phyloP scores from a whole-genome alignment of 441 rosid species.

The Breynia disticha region DNA sequence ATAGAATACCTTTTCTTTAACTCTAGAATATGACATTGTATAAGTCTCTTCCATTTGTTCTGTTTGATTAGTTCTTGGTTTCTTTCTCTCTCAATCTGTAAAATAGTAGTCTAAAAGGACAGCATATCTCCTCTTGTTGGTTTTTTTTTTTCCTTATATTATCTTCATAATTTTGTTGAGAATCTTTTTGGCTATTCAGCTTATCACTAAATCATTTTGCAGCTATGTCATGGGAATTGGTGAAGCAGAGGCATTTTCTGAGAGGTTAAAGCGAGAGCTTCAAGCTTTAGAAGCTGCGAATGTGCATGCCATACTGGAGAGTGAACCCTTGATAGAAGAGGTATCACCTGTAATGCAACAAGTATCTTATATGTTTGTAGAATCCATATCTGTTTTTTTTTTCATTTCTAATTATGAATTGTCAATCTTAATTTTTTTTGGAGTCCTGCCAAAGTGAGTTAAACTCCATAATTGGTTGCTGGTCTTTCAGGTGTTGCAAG shows the following conservation, averaged over 20 bases:
- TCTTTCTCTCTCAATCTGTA: too few relatives aligned
- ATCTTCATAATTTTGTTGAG: slow-evolving; percentile 7
- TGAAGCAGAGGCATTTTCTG: slow-evolving; percentile 99
- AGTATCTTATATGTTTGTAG: too few relatives aligned
- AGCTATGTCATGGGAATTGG: slow-evolving; percentile 99
- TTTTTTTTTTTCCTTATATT: slow-evolving; percentile 3
- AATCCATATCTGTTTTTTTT: neutral
- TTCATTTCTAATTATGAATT: neutral
- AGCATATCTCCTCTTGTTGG: slow-evolving; percentile 4
- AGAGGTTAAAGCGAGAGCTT: slow-evolving; percentile 96
- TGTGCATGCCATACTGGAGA: slow-evolving; percentile 98
- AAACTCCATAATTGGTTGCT: slow-evolving; percentile 10
- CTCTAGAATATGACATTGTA: too few relatives aligned
- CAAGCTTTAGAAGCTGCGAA: slow-evolving; percentile 99
- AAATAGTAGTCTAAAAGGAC: neutral
- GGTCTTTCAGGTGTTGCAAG: slow-evolving; percentile 69
- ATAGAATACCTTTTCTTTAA: too few relatives aligned
- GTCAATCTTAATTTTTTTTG: neutral
- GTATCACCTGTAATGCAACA: slow-evolving; percentile 23
- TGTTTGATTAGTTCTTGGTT: too few relatives aligned
- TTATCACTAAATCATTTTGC: slow-evolving; percentile 22
- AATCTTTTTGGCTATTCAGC: neutral
- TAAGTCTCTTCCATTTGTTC: too few relatives aligned
- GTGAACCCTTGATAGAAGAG: slow-evolving; percentile 90
- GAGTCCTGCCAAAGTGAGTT: neutral